phyloP scores from a whole-genome alignment of 441 rosid genomes.

The Codiaeum variegatum region DNA sequence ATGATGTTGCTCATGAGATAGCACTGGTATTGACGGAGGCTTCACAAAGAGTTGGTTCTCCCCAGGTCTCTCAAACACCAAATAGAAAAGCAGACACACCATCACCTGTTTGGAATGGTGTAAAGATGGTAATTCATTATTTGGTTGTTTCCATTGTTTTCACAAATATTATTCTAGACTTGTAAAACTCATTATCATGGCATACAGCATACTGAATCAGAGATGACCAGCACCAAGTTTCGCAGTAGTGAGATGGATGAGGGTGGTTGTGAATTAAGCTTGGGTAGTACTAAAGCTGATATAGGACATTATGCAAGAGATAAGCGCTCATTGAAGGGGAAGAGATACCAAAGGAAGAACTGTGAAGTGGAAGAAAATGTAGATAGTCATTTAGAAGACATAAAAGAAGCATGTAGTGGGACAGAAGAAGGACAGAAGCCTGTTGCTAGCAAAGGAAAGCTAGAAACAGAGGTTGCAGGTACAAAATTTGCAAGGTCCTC shows the following conservation, averaged over 20 bases:
- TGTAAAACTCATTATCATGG: slow-evolving; percentile 24
- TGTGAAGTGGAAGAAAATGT: slow-evolving; percentile 42
- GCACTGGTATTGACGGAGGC: slow-evolving; percentile 73
- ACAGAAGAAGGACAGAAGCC: slow-evolving; percentile 66
- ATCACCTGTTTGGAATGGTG: slow-evolving; percentile 51
- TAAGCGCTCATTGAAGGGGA: slow-evolving; percentile 39
- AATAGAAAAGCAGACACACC: slow-evolving; percentile 35
- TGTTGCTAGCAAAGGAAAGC: slow-evolving; percentile 38
- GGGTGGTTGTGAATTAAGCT: slow-evolving; percentile 62
- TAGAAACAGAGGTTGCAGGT: slow-evolving; percentile 38
- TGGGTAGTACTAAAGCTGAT: slow-evolving; percentile 60
- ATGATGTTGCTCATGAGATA: slow-evolving; percentile 65
- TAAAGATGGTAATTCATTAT: slow-evolving; percentile 48
- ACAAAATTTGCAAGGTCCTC: slow-evolving; percentile 42
- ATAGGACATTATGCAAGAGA: slow-evolving; percentile 39
- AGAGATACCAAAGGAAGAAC: slow-evolving; percentile 47
- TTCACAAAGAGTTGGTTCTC: slow-evolving; percentile 66
- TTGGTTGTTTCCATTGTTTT: slow-evolving; percentile 6
- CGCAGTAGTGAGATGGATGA: slow-evolving; percentile 58
- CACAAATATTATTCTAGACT: slow-evolving; percentile 11
- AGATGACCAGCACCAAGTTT: slow-evolving; percentile 61
- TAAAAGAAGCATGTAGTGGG: slow-evolving; percentile 83
- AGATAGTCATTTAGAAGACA: slow-evolving; percentile 58
- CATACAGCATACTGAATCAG: slow-evolving; percentile 59
- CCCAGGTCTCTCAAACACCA: slow-evolving; percentile 55